Evolutionary conservation across 495 filamentous ascomycete species (phyloP), one percentile per base, ranked within the genome.

Genomic region (Neurospora sp.): DNA sequence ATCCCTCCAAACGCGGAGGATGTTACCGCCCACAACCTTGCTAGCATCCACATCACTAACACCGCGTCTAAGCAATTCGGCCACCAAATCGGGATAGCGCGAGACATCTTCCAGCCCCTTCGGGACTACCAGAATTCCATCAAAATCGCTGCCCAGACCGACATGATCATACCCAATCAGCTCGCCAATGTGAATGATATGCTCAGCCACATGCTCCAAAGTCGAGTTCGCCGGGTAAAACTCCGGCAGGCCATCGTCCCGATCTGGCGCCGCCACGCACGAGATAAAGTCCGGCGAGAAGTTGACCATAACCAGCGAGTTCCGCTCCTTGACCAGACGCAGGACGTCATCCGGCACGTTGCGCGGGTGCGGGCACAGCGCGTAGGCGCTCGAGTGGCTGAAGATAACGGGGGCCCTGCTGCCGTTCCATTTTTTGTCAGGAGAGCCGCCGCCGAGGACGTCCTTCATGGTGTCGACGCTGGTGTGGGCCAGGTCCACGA

Each of bases 241-340:
- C 5, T 89, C 86, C 0, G 87, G 84, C 20, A 88, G 76, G 53
- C 90, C 91, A 38, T 88, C 90, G 48, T 92, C 85, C 68, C 81
- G 80, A 37, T 86, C 84, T 9, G 86, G 72, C 41, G 61, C 84
- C 2, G 83, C 82, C 5, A 84, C 81, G 75, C 91, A 93, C 48
- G 89, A 91, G 70, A 97, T 85, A 76, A 98, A 99, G 39, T 89
- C 89, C 0, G 94, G 93, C 1, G 87, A 82, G 77, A 94, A 93
- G 76, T 92, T 93, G 74, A 93, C 85, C 91, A 94, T 93, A 18
- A 94, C 90, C 20, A 94, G 73, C 22, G 88, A 87, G 40, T 86
- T 84, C 35, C 85, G 87, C 73, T 84, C 73, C 78, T 89, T 89
- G 0, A 93, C 87, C 2, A 87, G 77, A n/a, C 85, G 81, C 10